Base-by-base conservation (phyloP, 495 filamentous ascomycete species). In the Hypoxylon lienhwacheense region DNA sequence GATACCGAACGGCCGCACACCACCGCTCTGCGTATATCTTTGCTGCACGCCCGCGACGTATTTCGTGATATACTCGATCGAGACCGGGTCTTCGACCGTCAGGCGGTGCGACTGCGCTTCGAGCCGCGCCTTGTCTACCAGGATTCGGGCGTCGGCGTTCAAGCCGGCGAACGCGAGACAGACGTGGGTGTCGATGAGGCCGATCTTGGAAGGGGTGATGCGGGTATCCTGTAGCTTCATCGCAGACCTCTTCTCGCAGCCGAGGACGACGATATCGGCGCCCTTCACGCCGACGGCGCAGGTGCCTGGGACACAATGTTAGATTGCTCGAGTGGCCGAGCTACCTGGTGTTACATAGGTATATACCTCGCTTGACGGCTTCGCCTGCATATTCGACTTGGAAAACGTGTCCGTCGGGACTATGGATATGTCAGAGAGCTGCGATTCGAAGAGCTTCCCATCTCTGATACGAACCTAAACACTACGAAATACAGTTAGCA, bases 211-310 rank as follows among this genome's bases (percentile, higher is more conserved):
- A 19, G 93, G 93, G 20, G 93, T 98, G 76, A 98, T 98, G 60
- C 93, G 89, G 37, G 93, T 97, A 74, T 98, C 93, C 83, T 98
- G 93, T 15, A 98, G 85, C 73, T 98, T 98, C 85, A 98, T 95
- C 7, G 93, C 95, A 7, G 93, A 97, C 48, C 92, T 84, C 79
- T 98, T 98, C 76, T 98, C 93, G 77, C 93, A 98, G 48, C 93
- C 93, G 19, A 98, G 79, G 7, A 98, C 93, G 7, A 97, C 93
- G 58, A 97, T 89, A 68, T 92, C 87, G 57, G 83, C 80, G 68
- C 93, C 93, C 78, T 98, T 98, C 56, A 98, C 93, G 53, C 90
- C 93, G 42, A 98, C 93, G 36, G 93, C 93, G 77, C 93, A 98
- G 61, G 93, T 98, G 70, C 92, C 91, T 96, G 45, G 61, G 37